Evolutionary conservation across 176 grass and related monocot species (phyloP).

Genomic region (Tuctoria greenei): DNA sequence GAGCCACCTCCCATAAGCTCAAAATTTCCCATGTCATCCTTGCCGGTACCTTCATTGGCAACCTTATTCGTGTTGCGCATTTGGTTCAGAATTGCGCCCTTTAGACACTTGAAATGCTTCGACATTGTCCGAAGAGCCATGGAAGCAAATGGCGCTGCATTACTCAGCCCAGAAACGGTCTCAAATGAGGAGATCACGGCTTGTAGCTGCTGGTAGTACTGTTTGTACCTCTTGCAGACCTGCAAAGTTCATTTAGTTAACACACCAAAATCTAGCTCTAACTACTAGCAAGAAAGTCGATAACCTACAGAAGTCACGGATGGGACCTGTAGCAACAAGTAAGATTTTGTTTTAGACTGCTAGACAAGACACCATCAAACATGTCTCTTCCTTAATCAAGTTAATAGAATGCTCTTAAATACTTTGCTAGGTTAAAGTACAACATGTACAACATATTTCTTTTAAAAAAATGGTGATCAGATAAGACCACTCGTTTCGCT

Average conservation of each 20-base stretch:
- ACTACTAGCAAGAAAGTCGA: neutral
- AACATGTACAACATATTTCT: neutral
- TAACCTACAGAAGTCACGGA: slow-evolving; percentile 8
- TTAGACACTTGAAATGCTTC: slow-evolving; percentile 82
- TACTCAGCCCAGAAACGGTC: slow-evolving; percentile 67
- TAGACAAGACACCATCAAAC: slow-evolving; percentile 32
- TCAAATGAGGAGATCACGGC: slow-evolving; percentile 76
- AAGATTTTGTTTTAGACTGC: neutral
- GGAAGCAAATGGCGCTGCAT: slow-evolving; percentile 65
- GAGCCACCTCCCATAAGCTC: slow-evolving; percentile 44
- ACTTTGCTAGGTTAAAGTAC: slow-evolving; percentile 1
- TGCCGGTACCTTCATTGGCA: slow-evolving; percentile 45
- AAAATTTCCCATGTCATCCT: slow-evolving; percentile 63
- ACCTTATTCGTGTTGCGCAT: slow-evolving; percentile 55
- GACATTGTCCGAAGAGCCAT: slow-evolving; percentile 71
- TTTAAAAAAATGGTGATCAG: neutral
- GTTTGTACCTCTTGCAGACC: slow-evolving; percentile 84
- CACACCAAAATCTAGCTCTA: neutral
- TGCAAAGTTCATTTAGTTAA: slow-evolving; percentile 31
- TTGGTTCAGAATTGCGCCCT: slow-evolving; percentile 66
- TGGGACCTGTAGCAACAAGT: neutral
- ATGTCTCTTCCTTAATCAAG: slow-evolving; percentile 32
- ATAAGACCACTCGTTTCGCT: too few species aligned
- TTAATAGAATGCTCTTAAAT: slow-evolving; percentile 22
- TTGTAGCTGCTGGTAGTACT: slow-evolving; percentile 82